Conservation (phyloP, 306 rosid genomes). For the Ormosia emarginata region DNA sequence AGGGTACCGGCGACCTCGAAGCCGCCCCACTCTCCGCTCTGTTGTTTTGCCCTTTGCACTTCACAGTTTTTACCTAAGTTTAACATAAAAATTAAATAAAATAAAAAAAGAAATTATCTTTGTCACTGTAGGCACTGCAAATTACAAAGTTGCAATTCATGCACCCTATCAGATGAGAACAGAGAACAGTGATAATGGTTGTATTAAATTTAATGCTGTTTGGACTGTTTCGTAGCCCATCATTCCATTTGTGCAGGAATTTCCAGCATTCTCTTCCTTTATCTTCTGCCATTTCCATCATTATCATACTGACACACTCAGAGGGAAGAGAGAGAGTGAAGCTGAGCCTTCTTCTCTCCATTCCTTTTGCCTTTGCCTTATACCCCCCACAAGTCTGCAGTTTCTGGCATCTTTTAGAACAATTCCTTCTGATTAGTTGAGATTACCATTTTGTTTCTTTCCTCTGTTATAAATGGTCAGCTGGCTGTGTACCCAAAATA, state of each 20-base stretch:
- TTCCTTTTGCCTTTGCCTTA: conserved; percentile 31
- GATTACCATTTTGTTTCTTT: conserved; percentile 23
- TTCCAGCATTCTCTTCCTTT: conserved; percentile 34
- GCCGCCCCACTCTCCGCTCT: conserved; percentile 24
- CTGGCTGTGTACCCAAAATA: conserved; percentile 14
- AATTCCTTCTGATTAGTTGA: conserved; percentile 48
- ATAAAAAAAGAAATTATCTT: not conserved
- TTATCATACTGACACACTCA: conserved; percentile 36
- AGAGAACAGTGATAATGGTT: conserved; percentile 19
- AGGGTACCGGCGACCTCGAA: conserved; percentile 75
- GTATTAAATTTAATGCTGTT: conserved; percentile 22
- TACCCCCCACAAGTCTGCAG: conserved; percentile 6
- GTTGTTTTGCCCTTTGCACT: not conserved
- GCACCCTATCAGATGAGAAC: conserved; percentile 15
- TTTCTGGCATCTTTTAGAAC: conserved; percentile 41
- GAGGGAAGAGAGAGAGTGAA: not conserved
- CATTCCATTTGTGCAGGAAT: conserved; percentile 62
- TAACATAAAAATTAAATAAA: not conserved
- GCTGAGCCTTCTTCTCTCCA: not conserved
- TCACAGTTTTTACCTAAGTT: not conserved
- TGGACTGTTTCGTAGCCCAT: conserved; percentile 42
- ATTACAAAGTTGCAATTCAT: conserved; percentile 12
- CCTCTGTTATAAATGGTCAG: conserved; percentile 22
- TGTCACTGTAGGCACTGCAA: conserved; percentile 4
- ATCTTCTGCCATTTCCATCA: conserved; percentile 38